phyloP scores from a whole-genome alignment of 768 basidiomycete species.

The Cystobasidium tubakii region DNA sequence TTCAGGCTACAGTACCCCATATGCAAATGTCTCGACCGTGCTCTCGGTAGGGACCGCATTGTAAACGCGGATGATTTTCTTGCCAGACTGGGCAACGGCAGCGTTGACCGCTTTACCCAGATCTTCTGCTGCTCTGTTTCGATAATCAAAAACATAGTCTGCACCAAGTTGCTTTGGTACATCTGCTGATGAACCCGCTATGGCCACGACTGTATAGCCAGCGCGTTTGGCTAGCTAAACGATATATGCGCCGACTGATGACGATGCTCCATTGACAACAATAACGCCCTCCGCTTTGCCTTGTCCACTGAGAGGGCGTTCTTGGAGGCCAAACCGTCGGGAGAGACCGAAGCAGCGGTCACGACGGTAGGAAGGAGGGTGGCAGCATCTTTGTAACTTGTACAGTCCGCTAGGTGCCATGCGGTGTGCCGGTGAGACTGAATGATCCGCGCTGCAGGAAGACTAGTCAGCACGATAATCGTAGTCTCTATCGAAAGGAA shows the following conservation, averaged over 20 bases:
- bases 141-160: conserved; percentile 45
- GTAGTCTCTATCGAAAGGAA: no score
- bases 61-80: conserved; percentile 37
- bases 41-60: conserved; percentile 39
- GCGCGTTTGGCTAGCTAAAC: conserved; percentile 45
- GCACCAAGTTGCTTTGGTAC: conserved; percentile 40
- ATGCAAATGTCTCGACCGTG: conserved; percentile 23
- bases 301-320: conserved; percentile 8
- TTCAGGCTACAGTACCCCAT: conserved; percentile 20
- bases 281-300: not conserved
- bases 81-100: conserved; percentile 11
- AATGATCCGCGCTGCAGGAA: conserved; percentile 11
- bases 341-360: conserved; percentile 46
- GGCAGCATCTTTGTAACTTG: conserved; percentile 44
- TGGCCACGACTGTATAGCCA: conserved; percentile 42
- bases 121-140: conserved; percentile 15
- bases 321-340: conserved; percentile 36
- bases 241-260: conserved; percentile 44
- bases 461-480: not conserved
- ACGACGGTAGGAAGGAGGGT: conserved; percentile 43
- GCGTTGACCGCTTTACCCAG: conserved; percentile 35
- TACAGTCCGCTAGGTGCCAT: conserved; percentile 34
- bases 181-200: conserved; percentile 38
- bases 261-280: conserved; percentile 39
- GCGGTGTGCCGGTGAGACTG: conserved; percentile 38